Evolutionary conservation across 2,329 filamentous ascomycete genomes (phyloP).

Genomic region (Aspergillus sp.): DNA sequence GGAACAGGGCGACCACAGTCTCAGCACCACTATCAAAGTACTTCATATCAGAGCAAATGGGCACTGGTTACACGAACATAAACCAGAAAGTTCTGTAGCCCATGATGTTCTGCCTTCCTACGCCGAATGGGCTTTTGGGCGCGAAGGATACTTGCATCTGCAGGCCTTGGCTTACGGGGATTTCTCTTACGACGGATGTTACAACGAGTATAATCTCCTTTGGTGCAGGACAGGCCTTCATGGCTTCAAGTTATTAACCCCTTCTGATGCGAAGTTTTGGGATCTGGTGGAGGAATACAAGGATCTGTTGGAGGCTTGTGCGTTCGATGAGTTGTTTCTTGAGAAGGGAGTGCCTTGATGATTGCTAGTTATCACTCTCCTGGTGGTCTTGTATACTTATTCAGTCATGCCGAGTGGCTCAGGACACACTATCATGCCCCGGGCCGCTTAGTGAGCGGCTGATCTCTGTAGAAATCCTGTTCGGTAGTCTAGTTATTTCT

Average conservation of each 20-base stretch:
- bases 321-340: not conserved
- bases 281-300: not conserved
- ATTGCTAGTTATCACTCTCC: too few relatives aligned
- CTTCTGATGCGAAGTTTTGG: not conserved
- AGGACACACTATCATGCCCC: too few relatives aligned
- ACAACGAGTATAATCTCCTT: not conserved
- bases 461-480: too few relatives aligned
- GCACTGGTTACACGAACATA: not conserved
- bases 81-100: not conserved
- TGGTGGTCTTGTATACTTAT: too few relatives aligned
- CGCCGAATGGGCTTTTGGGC: not conserved
- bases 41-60: not conserved
- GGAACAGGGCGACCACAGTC: not conserved
- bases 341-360: not conserved
- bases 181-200: not conserved
- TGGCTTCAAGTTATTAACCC: not conserved
- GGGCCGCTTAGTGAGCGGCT: too few relatives aligned
- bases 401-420: too few relatives aligned
- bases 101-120: not conserved
- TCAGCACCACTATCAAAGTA: not conserved
- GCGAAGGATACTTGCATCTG: not conserved
- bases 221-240: not conserved
- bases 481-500: too few relatives aligned
- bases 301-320: not conserved
- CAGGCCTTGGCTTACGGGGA: not conserved